These are phyloP conservation scores for Suhomyces canberraensis DNA, from an alignment of 805 yeast species.

Conservation along the genomic window DNA sequence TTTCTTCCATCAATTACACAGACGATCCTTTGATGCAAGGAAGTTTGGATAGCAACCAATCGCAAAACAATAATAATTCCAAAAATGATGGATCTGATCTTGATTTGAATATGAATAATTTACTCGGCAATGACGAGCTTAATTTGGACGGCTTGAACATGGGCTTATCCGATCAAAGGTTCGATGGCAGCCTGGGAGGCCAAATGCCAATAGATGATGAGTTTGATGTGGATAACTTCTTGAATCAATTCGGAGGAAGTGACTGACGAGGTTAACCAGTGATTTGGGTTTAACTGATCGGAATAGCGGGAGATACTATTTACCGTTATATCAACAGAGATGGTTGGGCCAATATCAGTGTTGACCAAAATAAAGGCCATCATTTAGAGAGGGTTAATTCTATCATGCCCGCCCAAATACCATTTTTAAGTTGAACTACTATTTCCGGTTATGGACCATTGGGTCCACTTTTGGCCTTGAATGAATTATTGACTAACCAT, in stretches of 20 bases:
- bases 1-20: conserved; percentile 25
- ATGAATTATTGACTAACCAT: background rate
- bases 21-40: conserved; percentile 10
- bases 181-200: conserved; percentile 19
- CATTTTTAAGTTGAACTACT: too few species aligned
- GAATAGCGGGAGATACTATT: too few species aligned
- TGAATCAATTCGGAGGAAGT: conserved; percentile 37
- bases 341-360: too few species aligned
- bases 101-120: conserved; percentile 33
- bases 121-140: conserved; percentile 38
- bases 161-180: conserved; percentile 35
- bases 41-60: background rate
- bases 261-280: too few species aligned
- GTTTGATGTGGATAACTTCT: conserved; percentile 44
- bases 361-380: too few species aligned
- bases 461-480: too few species aligned
- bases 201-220: conserved; percentile 33
- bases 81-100: conserved; percentile 6
- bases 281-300: too few species aligned
- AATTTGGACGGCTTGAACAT: conserved; percentile 42
- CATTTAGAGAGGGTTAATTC: too few species aligned
- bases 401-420: too few species aligned
- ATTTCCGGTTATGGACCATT: too few species aligned
- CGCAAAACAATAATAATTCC: conserved; percentile 2
- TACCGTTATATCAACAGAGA: too few species aligned